phyloP scores from a whole-genome alignment of 2,329 filamentous ascomycete genomes.

The Teratosphaeria viscida region DNA sequence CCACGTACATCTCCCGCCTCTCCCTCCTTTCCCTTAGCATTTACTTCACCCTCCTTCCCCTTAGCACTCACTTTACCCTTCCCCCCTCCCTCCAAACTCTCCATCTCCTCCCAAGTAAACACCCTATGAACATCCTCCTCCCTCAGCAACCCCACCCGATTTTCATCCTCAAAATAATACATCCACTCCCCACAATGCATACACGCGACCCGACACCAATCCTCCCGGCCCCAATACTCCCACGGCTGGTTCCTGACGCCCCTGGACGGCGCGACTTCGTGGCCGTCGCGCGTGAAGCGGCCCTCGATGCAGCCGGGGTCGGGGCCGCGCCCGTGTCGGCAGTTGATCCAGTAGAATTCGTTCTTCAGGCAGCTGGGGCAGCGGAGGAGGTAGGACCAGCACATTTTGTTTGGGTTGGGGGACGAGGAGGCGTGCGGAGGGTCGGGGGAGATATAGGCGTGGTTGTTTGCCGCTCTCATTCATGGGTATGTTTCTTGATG shows the following conservation, averaged over 20 bases:
- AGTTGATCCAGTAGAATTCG: background rate
- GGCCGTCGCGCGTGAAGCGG: background rate
- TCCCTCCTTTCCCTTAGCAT: too few species aligned
- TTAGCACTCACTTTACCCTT: too few species aligned
- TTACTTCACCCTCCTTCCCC: too few species aligned
- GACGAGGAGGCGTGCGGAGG: background rate
- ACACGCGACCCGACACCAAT: background rate
- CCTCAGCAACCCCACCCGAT: background rate
- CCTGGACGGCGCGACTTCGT: background rate
- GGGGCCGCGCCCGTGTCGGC: background rate
- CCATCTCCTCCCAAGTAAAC: background rate
- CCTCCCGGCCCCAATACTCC: background rate
- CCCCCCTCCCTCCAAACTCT: background rate
- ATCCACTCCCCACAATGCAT: background rate
- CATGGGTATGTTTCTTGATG: background rate
- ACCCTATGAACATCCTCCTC: background rate
- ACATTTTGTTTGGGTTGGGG: background rate
- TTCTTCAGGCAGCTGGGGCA: background rate
- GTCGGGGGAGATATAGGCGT: background rate
- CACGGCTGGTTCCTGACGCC: background rate
- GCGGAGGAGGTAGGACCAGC: background rate
- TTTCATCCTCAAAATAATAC: background rate
- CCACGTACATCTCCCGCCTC: too few species aligned
- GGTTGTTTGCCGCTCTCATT: background rate
- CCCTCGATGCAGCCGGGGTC: background rate